Evolutionary conservation across 83 land plant species (phyloP).

Genomic region (Picea engelmannii): DNA sequence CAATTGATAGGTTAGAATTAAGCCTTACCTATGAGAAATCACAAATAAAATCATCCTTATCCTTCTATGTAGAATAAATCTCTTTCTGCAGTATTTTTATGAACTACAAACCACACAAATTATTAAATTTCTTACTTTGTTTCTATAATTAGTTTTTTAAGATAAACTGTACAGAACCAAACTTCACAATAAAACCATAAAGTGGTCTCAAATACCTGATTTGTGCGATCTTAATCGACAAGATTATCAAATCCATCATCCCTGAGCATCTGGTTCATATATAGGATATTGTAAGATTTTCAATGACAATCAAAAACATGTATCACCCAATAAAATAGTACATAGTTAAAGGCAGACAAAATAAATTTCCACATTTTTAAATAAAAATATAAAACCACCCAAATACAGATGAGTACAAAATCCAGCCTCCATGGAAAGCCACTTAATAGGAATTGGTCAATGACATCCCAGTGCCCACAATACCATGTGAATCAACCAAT

Average conservation of each 20-base stretch:
- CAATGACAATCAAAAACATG: neutral
- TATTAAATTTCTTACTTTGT: neutral
- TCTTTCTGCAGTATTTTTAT: too few species aligned
- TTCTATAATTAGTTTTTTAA: neutral
- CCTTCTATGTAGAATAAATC: too few species aligned
- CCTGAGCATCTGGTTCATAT: constrained; percentile 69
- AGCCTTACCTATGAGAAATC: constrained; percentile 88
- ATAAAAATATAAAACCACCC: neutral
- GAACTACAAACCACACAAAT: too few species aligned
- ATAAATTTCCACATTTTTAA: too few species aligned
- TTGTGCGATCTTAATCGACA: constrained; percentile 93
- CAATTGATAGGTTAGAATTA: neutral
- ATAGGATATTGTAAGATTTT: neutral
- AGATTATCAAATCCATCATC: constrained; percentile 90
- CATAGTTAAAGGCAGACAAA: neutral
- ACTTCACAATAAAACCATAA: too few species aligned
- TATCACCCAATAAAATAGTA: neutral
- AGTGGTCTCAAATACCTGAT: constrained; percentile 56
- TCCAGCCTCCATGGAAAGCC: too few species aligned
- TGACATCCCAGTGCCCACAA: too few species aligned
- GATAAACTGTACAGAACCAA: neutral
- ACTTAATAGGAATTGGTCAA: too few species aligned
- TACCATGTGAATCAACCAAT: too few species aligned
- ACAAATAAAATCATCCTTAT: constrained; percentile 30
- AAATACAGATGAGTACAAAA: neutral